Evolutionary conservation across 2,329 filamentous ascomycete species (phyloP).

Genomic region (Cadophora malorum): DNA sequence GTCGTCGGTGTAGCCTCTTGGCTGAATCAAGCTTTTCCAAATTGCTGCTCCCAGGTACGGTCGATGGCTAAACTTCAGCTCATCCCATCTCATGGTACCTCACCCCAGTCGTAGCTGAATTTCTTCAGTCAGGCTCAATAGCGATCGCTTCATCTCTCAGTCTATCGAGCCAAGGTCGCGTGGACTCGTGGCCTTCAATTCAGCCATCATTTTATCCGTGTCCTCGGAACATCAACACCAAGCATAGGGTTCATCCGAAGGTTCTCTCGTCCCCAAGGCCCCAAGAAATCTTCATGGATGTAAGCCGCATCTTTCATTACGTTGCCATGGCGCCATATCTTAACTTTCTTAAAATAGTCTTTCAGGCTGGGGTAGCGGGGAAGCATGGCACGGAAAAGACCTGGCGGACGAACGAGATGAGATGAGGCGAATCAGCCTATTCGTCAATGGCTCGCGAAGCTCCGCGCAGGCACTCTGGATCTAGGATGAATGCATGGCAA

Average conservation of each 20-base stretch:
- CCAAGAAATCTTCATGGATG: background rate
- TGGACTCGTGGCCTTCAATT: background rate
- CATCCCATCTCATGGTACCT: background rate
- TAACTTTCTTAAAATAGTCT: background rate
- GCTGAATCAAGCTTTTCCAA: slow-evolving; percentile 14
- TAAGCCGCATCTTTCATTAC: background rate
- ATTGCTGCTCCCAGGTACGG: background rate
- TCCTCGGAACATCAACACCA: background rate
- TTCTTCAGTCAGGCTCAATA: background rate
- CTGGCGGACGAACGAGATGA: background rate
- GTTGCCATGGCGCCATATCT: slow-evolving; percentile 3
- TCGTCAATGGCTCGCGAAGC: background rate
- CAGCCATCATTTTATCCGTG: background rate
- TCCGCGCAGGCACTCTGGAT: slow-evolving; percentile 20
- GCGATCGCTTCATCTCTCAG: background rate
- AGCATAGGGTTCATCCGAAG: background rate
- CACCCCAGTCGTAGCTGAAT: background rate
- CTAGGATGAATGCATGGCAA: slow-evolving; percentile 17
- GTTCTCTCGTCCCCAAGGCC: background rate
- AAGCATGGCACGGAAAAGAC: background rate
- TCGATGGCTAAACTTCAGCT: background rate
- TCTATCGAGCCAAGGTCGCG: background rate
- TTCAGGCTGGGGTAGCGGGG: slow-evolving; percentile 3
- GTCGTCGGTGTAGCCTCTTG: background rate
- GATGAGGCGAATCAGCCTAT: background rate